These are phyloP conservation scores for Domatiomyces globalis DNA, from an alignment of 2,329 filamentous ascomycete species.

Conservation along the genomic window DNA sequence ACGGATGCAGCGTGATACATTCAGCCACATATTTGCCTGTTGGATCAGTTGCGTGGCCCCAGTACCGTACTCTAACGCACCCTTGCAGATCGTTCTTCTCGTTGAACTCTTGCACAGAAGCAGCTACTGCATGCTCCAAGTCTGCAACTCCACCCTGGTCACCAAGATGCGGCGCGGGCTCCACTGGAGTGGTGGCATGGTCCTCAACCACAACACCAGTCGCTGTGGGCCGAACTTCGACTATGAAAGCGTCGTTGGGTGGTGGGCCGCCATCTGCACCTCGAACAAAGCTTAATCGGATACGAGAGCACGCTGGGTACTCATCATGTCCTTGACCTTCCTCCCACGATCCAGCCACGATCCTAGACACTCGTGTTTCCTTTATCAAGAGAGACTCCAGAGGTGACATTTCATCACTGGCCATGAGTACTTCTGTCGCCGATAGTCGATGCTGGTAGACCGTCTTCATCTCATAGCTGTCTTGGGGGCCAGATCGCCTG, in stretches of 20 bases:
- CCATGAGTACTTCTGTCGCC: neutral
- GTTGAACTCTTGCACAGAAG: conserved; percentile 27
- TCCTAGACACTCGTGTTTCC: neutral
- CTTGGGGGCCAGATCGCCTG: conserved; percentile 6
- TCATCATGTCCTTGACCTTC: neutral
- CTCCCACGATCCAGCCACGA: neutral
- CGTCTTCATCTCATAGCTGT: conserved; percentile 8
- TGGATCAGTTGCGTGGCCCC: conserved; percentile 37
- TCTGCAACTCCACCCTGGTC: neutral
- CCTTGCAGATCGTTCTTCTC: conserved; percentile 37
- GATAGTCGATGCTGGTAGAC: neutral
- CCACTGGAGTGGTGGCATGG: neutral
- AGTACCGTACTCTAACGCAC: conserved; percentile 36
- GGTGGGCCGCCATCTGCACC: neutral
- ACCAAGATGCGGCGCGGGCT: neutral
- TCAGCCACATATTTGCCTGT: conserved; percentile 33
- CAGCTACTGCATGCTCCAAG: conserved; percentile 5
- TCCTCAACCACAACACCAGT: neutral
- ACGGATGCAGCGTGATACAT: conserved; percentile 41
- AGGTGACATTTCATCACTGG: neutral
- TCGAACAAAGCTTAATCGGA: neutral
- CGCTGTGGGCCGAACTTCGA: neutral
- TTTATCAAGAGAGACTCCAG: neutral
- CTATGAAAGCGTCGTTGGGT: neutral
- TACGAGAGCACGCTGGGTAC: neutral